A percentile compares a stretch with the other conserved stretches of the same genome.
phyloP scores from a whole-genome alignment of 192 early-diverging fungal species.

The Backusella psychrophila region DNA sequence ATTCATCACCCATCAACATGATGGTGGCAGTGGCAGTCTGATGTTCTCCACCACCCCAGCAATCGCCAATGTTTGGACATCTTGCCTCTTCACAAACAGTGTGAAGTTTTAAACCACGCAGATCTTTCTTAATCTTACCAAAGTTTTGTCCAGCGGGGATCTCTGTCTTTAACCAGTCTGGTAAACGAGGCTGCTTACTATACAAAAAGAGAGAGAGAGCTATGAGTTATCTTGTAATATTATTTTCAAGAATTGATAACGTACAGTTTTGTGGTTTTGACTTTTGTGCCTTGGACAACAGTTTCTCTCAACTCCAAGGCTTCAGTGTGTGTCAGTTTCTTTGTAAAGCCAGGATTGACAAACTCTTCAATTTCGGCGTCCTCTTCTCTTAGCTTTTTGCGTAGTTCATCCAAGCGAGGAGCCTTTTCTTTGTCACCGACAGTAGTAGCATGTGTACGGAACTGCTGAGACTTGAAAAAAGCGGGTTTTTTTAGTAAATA shows the following conservation, averaged over 20 bases:
- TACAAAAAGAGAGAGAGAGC: background rate
- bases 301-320: constrained; percentile 58
- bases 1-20: constrained; percentile 99
- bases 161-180: constrained; percentile 93
- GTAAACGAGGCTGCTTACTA: constrained; percentile 65
- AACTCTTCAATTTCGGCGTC: constrained; percentile 53
- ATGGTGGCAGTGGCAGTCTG: constrained; percentile 96
- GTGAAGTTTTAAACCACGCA: constrained; percentile 92
- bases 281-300: constrained; percentile 38
- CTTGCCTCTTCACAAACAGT: constrained; percentile 98
- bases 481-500: background rate
- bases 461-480: background rate
- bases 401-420: constrained; percentile 39
- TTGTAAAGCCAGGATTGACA: constrained; percentile 35
- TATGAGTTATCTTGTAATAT: background rate
- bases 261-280: constrained; percentile 33
- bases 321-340: constrained; percentile 54
- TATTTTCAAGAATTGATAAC: background rate
- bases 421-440: constrained; percentile 14
- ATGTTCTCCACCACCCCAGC: constrained; percentile 95
- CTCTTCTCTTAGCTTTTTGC: constrained; percentile 43
- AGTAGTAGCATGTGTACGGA: constrained; percentile 24
- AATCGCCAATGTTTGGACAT: constrained; percentile 98
- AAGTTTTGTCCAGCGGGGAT: constrained; percentile 82
- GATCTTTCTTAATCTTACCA: constrained; percentile 81